These are phyloP conservation scores for Geranium brycei DNA, from an alignment of 345 rosid genomes.

Conservation along the genomic window DNA sequence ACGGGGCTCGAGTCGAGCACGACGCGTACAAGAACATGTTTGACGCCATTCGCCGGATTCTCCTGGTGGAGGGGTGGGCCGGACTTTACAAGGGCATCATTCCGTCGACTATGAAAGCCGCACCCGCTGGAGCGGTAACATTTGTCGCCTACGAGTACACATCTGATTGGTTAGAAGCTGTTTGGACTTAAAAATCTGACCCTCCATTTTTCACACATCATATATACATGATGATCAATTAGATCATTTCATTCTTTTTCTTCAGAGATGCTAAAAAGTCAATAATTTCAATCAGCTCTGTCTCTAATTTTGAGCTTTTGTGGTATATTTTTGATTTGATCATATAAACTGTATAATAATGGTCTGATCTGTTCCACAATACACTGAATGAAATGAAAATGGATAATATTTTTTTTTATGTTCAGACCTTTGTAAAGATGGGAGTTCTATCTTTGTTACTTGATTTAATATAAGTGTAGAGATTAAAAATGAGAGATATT, in stretches of 20 bases:
- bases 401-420: too few relatives aligned
- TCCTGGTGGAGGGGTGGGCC: slow-evolving; percentile 59
- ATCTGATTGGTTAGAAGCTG: slow-evolving; percentile 80
- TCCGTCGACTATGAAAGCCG: slow-evolving; percentile 92
- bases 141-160: slow-evolving; percentile 69
- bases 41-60: slow-evolving; percentile 55
- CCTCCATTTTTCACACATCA: not conserved
- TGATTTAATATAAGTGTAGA: too few relatives aligned
- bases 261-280: too few relatives aligned
- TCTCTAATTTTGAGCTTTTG: too few relatives aligned
- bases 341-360: too few relatives aligned
- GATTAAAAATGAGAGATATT: too few relatives aligned
- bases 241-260: slow-evolving; percentile 19
- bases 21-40: slow-evolving; percentile 66
- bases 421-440: too few relatives aligned
- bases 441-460: too few relatives aligned
- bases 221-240: not conserved
- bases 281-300: too few relatives aligned
- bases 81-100: slow-evolving; percentile 91
- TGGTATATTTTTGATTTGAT: too few relatives aligned
- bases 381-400: too few relatives aligned
- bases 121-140: slow-evolving; percentile 96
- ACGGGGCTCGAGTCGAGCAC: slow-evolving; percentile 72
- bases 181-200: slow-evolving; percentile 24
- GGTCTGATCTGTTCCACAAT: too few relatives aligned